phyloP scores from a whole-genome alignment of 352 stramenopile genomes.

The Phytophthora meadii region DNA sequence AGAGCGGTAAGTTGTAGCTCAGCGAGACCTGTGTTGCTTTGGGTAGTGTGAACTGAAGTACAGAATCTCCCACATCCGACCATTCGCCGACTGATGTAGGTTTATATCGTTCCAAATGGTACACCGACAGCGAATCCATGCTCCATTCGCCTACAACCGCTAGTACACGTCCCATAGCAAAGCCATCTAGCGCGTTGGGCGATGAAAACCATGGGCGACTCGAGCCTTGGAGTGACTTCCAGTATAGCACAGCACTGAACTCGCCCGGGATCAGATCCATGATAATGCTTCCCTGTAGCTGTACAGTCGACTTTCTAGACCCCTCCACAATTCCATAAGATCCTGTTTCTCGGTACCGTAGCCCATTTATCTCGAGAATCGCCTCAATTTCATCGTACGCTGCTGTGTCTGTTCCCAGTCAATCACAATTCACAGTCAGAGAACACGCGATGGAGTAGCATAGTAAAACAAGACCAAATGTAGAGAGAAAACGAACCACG shows the following conservation, averaged over 20 bases:
- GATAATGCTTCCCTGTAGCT: constrained; percentile 66
- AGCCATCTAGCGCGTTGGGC: constrained; percentile 66
- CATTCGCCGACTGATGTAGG: constrained; percentile 46
- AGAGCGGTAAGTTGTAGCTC: constrained; percentile 79
- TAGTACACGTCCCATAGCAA: constrained; percentile 71
- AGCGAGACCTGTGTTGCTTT: constrained; percentile 63
- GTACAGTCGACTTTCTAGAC: constrained; percentile 60
- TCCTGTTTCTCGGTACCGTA: constrained; percentile 72
- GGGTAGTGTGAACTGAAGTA: constrained; percentile 74
- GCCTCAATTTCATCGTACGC: constrained; percentile 70
- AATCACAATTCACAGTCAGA: constrained; percentile 25
- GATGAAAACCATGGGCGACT: constrained; percentile 71
- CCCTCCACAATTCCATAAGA: constrained; percentile 67
- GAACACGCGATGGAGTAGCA: background rate
- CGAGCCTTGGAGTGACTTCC: constrained; percentile 58
- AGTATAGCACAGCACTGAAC: constrained; percentile 65
- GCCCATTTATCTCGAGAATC: constrained; percentile 67
- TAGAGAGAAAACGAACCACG: constrained; percentile 45
- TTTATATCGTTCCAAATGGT: constrained; percentile 54
- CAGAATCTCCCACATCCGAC: constrained; percentile 81
- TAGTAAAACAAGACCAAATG: background rate
- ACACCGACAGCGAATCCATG: constrained; percentile 62
- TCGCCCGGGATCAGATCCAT: constrained; percentile 72
- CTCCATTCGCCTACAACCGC: constrained; percentile 57
- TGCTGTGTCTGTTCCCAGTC: constrained; percentile 43